phyloP scores from a whole-genome alignment of 2,329 filamentous ascomycete species.

The Elsinoe necatrix region DNA sequence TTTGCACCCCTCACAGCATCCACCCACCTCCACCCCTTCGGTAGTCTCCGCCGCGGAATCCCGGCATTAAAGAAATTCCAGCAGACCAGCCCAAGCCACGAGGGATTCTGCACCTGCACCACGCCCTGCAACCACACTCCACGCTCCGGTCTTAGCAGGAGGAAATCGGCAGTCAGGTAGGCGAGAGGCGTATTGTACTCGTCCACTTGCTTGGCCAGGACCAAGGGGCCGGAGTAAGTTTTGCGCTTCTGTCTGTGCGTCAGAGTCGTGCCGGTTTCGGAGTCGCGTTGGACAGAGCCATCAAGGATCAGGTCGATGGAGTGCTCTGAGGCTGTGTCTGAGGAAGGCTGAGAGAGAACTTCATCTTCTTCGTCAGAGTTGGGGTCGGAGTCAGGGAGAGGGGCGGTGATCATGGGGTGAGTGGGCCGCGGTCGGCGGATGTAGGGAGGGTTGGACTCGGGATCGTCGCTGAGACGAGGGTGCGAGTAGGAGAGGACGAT shows the following conservation, averaged over 20 bases:
- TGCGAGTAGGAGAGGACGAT: constrained; percentile 69
- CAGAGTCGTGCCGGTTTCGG: background rate
- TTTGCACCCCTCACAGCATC: constrained; percentile 35
- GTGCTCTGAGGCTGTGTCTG: background rate
- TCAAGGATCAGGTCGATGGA: background rate
- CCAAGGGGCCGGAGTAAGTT: constrained; percentile 17
- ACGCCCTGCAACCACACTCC: constrained; percentile 70
- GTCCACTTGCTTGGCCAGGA: constrained; percentile 48
- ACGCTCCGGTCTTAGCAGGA: constrained; percentile 68
- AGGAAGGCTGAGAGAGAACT: constrained; percentile 1
- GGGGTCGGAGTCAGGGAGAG: constrained; percentile 9
- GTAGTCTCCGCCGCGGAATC: constrained; percentile 68
- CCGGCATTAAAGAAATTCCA: constrained; percentile 89
- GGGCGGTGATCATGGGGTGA: background rate
- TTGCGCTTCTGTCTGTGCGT: constrained; percentile 30
- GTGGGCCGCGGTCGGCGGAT: constrained; percentile 28
- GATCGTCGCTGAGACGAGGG: constrained; percentile 53
- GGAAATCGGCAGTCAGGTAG: constrained; percentile 81
- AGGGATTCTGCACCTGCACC: constrained; percentile 79
- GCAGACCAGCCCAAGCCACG: constrained; percentile 79
- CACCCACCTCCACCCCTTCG: constrained; percentile 72
- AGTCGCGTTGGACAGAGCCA: background rate
- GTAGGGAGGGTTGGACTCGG: constrained; percentile 40
- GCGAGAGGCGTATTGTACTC: constrained; percentile 82
- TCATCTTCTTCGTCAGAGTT: constrained; percentile 2